These are phyloP conservation scores for Zygosaccharomyces bisporus DNA, from an alignment of 805 yeast genomes.

Conservation along the genomic window DNA sequence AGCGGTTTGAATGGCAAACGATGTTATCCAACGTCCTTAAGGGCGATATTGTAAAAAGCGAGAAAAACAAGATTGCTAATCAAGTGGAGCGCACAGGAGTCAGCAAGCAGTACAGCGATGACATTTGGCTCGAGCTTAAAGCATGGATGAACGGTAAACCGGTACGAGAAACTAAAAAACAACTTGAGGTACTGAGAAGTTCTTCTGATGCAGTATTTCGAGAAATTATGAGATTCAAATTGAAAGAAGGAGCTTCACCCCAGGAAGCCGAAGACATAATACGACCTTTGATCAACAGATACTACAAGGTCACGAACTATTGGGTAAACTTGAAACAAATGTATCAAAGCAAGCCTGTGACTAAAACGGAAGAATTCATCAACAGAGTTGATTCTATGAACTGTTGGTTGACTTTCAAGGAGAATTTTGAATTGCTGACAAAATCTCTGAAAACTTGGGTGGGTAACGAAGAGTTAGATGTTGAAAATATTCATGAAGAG, in stretches of 20 bases:
- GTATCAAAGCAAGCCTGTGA: slow-evolving; percentile 71
- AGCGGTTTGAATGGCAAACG: slow-evolving; percentile 92
- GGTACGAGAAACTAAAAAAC: slow-evolving; percentile 69
- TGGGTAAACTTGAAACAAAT: slow-evolving; percentile 81
- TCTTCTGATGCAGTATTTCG: slow-evolving; percentile 70
- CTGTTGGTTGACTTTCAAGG: slow-evolving; percentile 78
- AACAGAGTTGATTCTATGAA: slow-evolving; percentile 67
- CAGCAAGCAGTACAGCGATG: slow-evolving; percentile 32
- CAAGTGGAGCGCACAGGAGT: slow-evolving; percentile 36
- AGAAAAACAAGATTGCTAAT: slow-evolving; percentile 70
- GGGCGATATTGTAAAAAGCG: slow-evolving; percentile 91
- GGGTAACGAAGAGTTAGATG: slow-evolving; percentile 75
- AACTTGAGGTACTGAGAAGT: slow-evolving; percentile 65
- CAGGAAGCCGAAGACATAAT: slow-evolving; percentile 50
- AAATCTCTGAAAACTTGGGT: slow-evolving; percentile 70
- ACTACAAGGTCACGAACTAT: slow-evolving; percentile 63
- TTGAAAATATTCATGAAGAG: slow-evolving; percentile 40
- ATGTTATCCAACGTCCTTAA: slow-evolving; percentile 87
- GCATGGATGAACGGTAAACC: slow-evolving; percentile 80
- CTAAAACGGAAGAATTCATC: slow-evolving; percentile 60
- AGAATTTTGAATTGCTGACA: slow-evolving; percentile 61
- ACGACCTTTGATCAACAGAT: slow-evolving; percentile 51
- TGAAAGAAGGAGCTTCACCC: slow-evolving; percentile 41
- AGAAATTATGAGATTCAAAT: slow-evolving; percentile 60
- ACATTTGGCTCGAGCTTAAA: slow-evolving; percentile 81